phyloP scores from a whole-genome alignment of 2,329 filamentous ascomycete species.

The Fonsecaea pugnacius region DNA sequence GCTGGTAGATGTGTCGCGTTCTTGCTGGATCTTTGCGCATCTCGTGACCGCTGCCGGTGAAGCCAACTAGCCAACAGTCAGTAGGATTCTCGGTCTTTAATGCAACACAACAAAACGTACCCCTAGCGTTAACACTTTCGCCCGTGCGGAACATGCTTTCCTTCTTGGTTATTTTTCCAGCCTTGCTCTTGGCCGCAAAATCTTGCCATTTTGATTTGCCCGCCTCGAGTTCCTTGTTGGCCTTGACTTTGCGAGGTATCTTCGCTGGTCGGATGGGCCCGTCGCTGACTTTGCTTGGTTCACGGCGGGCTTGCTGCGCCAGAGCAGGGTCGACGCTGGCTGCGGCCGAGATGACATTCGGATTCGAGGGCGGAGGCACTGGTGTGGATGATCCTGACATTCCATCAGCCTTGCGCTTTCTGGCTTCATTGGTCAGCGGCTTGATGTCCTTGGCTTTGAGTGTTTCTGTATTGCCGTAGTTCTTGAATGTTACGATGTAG shows the following conservation, averaged over 20 bases:
- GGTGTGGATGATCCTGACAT: slow-evolving; percentile 59
- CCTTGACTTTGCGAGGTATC: slow-evolving; percentile 77
- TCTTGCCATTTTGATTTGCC: slow-evolving; percentile 95
- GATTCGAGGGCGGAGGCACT: slow-evolving; percentile 48
- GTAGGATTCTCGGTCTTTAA: slow-evolving; percentile 28
- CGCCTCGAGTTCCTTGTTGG: slow-evolving; percentile 86
- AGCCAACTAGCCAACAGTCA: slow-evolving; percentile 70
- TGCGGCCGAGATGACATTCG: slow-evolving; percentile 67
- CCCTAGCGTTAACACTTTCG: slow-evolving; percentile 82
- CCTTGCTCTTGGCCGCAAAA: slow-evolving; percentile 75
- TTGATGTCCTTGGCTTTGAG: slow-evolving; percentile 81
- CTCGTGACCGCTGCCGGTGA: slow-evolving; percentile 89
- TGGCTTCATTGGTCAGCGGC: slow-evolving; percentile 71
- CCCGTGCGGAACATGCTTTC: slow-evolving; percentile 97
- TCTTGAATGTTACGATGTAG: slow-evolving; percentile 94
- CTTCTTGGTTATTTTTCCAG: slow-evolving; percentile 72
- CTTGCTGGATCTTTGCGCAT: slow-evolving; percentile 92
- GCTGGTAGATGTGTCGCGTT: slow-evolving; percentile 82
- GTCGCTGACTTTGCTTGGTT: slow-evolving; percentile 66
- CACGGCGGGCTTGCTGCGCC: slow-evolving; percentile 66
- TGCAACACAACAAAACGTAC: slow-evolving; percentile 55
- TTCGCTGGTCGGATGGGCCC: slow-evolving; percentile 66
- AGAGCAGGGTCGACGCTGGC: slow-evolving; percentile 69
- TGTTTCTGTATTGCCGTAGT: slow-evolving; percentile 79
- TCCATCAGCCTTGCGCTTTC: slow-evolving; percentile 83